A percentile compares a stretch with the other conserved stretches of the same genome.
phyloP scores from a whole-genome alignment of 1,284 basidiomycete species.

The Austroboletus niveus region DNA sequence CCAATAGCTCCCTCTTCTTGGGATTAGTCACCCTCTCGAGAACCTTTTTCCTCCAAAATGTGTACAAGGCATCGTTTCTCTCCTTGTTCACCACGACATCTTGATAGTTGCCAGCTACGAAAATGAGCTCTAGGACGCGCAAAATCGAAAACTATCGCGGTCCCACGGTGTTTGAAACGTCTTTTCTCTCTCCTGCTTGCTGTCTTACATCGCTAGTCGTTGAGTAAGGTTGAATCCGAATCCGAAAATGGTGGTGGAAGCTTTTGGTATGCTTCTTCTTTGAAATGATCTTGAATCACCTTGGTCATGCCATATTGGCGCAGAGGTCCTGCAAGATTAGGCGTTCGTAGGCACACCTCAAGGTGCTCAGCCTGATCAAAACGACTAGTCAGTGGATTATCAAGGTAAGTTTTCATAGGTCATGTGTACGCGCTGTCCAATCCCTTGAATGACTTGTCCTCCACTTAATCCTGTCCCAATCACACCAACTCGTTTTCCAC shows the following conservation, averaged over 20 bases:
- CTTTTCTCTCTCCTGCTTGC: slow-evolving; percentile 11
- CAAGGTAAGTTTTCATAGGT: not conserved
- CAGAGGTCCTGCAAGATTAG: slow-evolving; percentile 15
- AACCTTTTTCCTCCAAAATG: slow-evolving; percentile 21
- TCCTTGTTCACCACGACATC: slow-evolving; percentile 3
- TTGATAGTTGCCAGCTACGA: slow-evolving; percentile 16
- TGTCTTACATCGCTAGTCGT: slow-evolving; percentile 12
- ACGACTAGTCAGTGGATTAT: not conserved
- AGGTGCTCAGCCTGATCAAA: not conserved
- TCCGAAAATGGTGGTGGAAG: slow-evolving; percentile 3
- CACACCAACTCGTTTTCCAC: slow-evolving; percentile 16
- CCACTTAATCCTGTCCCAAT: slow-evolving; percentile 22
- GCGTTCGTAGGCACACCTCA: slow-evolving; percentile 20
- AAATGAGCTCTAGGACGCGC: not conserved
- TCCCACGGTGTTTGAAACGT: slow-evolving; percentile 14
- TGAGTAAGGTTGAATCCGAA: not conserved
- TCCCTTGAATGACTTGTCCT: slow-evolving; percentile 16
- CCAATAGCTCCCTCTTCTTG: slow-evolving; percentile 14
- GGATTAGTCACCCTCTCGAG: slow-evolving; percentile 13
- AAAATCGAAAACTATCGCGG: slow-evolving; percentile 8
- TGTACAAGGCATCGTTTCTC: slow-evolving; percentile 6
- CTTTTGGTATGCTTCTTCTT: slow-evolving; percentile 6
- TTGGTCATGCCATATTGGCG: slow-evolving; percentile 10
- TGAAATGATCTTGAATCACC: slow-evolving; percentile 13
- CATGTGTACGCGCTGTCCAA: slow-evolving; percentile 12